Conservation (phyloP, 345 rosid genomes). For the Pseudoturritis turrita region DNA sequence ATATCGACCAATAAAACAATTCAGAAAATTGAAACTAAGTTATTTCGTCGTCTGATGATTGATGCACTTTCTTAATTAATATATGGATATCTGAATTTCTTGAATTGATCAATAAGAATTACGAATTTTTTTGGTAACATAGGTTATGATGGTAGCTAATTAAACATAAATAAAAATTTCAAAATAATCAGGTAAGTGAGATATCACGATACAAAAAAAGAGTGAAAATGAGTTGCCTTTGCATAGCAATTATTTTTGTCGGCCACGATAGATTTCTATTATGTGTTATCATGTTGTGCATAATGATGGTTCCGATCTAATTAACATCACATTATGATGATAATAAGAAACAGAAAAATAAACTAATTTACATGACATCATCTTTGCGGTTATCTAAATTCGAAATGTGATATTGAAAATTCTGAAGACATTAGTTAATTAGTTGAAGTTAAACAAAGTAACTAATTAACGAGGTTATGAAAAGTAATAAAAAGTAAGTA, state of each 20-base stretch:
- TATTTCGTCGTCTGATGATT: neutral
- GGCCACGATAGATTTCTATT: constrained; percentile 26
- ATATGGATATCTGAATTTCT: neutral
- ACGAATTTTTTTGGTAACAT: neutral
- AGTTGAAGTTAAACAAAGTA: neutral
- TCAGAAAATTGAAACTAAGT: neutral
- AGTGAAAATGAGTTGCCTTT: constrained; percentile 25
- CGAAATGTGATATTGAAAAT: neutral
- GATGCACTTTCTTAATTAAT: neutral
- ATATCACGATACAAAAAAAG: neutral
- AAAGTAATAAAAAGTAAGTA: neutral
- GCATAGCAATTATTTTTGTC: constrained; percentile 24
- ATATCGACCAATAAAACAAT: neutral
- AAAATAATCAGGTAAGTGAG: constrained; percentile 1
- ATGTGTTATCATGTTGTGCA: constrained; percentile 2
- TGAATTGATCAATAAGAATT: neutral
- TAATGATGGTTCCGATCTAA: constrained; percentile 20
- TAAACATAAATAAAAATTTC: neutral
- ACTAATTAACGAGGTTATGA: neutral
- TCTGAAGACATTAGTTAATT: neutral
- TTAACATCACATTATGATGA: neutral
- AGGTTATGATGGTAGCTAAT: neutral
- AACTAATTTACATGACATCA: neutral
- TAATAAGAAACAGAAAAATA: neutral
- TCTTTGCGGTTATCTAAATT: neutral